Base-by-base conservation (phyloP, 208 protist species). In the Wallacemonas sp. region DNA sequence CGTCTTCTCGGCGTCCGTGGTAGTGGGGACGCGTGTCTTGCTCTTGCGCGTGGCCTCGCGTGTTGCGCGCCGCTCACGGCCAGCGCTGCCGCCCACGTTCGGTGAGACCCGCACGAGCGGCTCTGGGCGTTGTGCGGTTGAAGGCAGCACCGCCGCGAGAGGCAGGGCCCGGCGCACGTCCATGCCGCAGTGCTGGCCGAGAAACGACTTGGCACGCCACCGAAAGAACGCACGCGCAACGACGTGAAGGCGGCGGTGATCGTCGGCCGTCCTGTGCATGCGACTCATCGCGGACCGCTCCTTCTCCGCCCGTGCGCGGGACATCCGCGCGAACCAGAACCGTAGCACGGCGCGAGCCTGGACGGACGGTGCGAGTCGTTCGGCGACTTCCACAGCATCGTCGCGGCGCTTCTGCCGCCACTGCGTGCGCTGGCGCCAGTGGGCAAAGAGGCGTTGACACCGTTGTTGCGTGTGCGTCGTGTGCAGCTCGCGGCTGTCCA, bases 171-270 rank as follows among this genome's bases (percentile, higher is more conserved):
- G 65, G 3, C 75, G 75, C 42, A 61, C 38, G 26, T 81, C 75
- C 0, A 76, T 46, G 5, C 48, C 39, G 46, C 70, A 72, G 39
- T 65, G 70, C 14, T 42, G 57, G 25, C 50, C 23, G 7, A 77
- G 8, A 31, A 72, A 25, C 2, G 22, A 20, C 16, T 57, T 54
- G 20, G 70, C 68, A 28, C 70, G 70, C 76, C 76, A 81, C 45
- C 52, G 76, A 29, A 57, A 81, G 52, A 81, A 81, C 2, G 57
- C 55, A 7, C 66, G 65, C 1, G 70, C 76, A 1, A 66, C 39
- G 1, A 57, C 31, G 31, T 50, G 67, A 1, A 67, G 25, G 29
- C 49, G 61, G 0, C 25, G 25, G 3, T 54, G 16, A 14, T 4
- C 12, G 11, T 68, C 63, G 10, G 76, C 76, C 18, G 54, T 25